These are phyloP conservation scores for Parastagonospora avenae DNA, from an alignment of 2,329 filamentous ascomycete species.

Conservation along the genomic window DNA sequence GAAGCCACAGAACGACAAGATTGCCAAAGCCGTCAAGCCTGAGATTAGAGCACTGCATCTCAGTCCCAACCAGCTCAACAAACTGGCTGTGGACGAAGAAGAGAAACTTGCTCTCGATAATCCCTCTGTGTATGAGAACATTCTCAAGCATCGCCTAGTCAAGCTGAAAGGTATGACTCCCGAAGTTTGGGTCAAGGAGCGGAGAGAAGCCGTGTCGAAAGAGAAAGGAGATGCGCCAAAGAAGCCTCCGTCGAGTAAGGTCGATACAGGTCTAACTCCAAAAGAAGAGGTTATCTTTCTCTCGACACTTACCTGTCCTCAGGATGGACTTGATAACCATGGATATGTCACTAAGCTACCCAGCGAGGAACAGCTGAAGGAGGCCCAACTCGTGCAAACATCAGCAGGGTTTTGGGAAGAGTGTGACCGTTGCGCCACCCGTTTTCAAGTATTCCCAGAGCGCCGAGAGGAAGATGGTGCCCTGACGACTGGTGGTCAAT, in stretches of 20 bases:
- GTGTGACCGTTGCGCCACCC: constrained; percentile 82
- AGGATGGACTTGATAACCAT: constrained; percentile 66
- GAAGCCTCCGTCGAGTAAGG: constrained; percentile 54
- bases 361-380: constrained; percentile 66
- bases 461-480: constrained; percentile 77
- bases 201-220: constrained; percentile 42
- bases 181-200: constrained; percentile 72
- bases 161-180: constrained; percentile 75
- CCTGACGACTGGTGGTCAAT: constrained; percentile 76
- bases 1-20: constrained; percentile 67
- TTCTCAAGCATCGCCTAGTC: constrained; percentile 81
- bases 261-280: constrained; percentile 72
- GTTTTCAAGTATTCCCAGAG: constrained; percentile 92
- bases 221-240: constrained; percentile 38
- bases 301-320: constrained; percentile 64
- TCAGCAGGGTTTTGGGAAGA: constrained; percentile 78
- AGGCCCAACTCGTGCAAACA: constrained; percentile 68
- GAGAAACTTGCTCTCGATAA: constrained; percentile 72
- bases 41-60: constrained; percentile 62
- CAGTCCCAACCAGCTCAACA: constrained; percentile 70
- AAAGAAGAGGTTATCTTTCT: constrained; percentile 63
- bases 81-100: constrained; percentile 76
- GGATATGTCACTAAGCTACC: constrained; percentile 79
- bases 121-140: constrained; percentile 75
- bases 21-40: constrained; percentile 59